Percentiles rank a stretch among this genome's conserved stretches.
phyloP scores from a whole-genome alignment of 768 basidiomycete species.

The Tricholoma flavovirens region DNA sequence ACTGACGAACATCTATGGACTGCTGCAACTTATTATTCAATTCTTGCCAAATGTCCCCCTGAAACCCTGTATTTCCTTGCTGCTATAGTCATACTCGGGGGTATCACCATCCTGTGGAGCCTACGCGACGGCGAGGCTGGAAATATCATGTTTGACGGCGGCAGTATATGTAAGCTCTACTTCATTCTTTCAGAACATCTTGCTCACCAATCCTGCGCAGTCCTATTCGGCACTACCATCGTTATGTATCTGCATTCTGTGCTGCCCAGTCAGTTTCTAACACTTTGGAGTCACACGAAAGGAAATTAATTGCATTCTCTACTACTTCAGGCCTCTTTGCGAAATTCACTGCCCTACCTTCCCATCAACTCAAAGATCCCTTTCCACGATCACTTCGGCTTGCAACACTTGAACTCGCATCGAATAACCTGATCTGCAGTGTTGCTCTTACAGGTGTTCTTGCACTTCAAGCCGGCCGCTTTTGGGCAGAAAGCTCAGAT shows the following conservation, averaged over 20 bases:
- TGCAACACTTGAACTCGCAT: constrained; percentile 73
- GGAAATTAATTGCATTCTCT: not conserved
- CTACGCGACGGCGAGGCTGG: constrained; percentile 70
- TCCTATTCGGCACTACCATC: constrained; percentile 69
- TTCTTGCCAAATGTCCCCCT: constrained; percentile 61
- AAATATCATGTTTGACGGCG: constrained; percentile 90
- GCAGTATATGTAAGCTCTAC: constrained; percentile 67
- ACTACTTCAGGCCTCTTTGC: constrained; percentile 43
- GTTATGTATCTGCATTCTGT: constrained; percentile 73
- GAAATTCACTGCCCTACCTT: constrained; percentile 55
- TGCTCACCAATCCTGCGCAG: constrained; percentile 28
- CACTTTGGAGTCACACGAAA: constrained; percentile 1
- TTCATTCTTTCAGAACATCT: not conserved
- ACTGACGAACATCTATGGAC: constrained; percentile 84
- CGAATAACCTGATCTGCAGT: constrained; percentile 79
- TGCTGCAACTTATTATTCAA: constrained; percentile 76
- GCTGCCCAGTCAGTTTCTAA: constrained; percentile 58
- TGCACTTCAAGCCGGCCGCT: constrained; percentile 75
- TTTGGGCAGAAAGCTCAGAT: constrained; percentile 79
- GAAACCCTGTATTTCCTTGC: constrained; percentile 52
- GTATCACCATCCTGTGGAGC: constrained; percentile 68
- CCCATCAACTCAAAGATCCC: constrained; percentile 43
- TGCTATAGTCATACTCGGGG: constrained; percentile 55
- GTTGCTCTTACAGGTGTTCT: constrained; percentile 86
- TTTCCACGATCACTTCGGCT: constrained; percentile 60